Conservation (phyloP, 2,329 filamentous ascomycete genomes). For the Cucurbitaria berberidis region DNA sequence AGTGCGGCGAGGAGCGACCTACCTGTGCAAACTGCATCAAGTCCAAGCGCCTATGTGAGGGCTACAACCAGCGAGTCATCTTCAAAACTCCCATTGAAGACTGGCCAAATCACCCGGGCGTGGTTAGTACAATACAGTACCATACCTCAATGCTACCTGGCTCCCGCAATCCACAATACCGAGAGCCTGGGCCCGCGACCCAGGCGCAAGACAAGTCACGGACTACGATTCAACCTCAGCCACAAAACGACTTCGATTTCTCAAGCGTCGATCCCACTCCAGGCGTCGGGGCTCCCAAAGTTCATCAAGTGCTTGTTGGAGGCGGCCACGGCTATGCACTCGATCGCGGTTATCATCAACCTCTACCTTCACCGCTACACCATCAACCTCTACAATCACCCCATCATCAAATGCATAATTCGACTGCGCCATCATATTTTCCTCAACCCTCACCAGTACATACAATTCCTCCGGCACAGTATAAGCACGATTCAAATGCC, state of each 20-base stretch:
- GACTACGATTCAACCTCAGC: constrained; percentile 38
- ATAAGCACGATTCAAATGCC: constrained; percentile 23
- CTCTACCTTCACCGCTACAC: constrained; percentile 40
- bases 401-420: constrained; percentile 37
- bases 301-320: constrained; percentile 23
- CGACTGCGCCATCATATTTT: constrained; percentile 42
- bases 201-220: constrained; percentile 29
- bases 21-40: constrained; percentile 85
- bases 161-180: constrained; percentile 30
- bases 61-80: constrained; percentile 79
- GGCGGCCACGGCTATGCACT: constrained; percentile 27
- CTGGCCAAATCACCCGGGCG: constrained; percentile 50
- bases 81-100: constrained; percentile 76
- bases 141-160: constrained; percentile 49
- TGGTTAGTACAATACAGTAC: constrained; percentile 46
- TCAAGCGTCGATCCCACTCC: constrained; percentile 23
- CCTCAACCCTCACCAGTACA: constrained; percentile 40
- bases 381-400: constrained; percentile 35
- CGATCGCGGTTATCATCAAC: constrained; percentile 37
- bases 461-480: constrained; percentile 29
- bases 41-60: constrained; percentile 82
- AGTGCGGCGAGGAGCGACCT: constrained; percentile 90
- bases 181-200: constrained; percentile 14
- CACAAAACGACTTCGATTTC: constrained; percentile 37
- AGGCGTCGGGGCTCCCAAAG: constrained; percentile 11